Conservation (phyloP, 2,329 filamentous ascomycete genomes). For the Diaporthe helianthi region DNA sequence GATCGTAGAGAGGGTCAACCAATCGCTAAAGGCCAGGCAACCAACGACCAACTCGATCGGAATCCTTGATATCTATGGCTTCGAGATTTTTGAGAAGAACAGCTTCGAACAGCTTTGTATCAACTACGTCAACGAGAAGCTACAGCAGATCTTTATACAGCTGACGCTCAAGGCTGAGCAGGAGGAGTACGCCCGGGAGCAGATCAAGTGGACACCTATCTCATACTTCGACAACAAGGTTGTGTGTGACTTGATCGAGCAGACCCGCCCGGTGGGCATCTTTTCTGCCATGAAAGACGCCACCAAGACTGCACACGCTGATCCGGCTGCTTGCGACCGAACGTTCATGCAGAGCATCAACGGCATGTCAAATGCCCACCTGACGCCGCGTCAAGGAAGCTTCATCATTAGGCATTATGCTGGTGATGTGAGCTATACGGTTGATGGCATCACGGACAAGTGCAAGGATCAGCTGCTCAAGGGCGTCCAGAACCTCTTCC, state of each 20-base stretch:
- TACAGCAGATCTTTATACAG: slow-evolving; percentile 99
- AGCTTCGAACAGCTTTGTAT: slow-evolving; percentile 99
- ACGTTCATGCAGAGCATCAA: slow-evolving; percentile 95
- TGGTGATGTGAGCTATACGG: slow-evolving; percentile 92
- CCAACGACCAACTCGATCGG: slow-evolving; percentile 84
- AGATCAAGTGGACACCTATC: slow-evolving; percentile 99
- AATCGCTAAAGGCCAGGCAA: slow-evolving; percentile 81
- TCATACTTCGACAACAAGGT: slow-evolving; percentile 99
- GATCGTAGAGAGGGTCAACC: slow-evolving; percentile 93
- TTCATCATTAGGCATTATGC: slow-evolving; percentile 99
- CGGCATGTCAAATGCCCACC: slow-evolving; percentile 88
- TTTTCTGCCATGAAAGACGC: slow-evolving; percentile 98
- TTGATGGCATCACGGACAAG: slow-evolving; percentile 98
- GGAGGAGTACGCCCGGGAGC: slow-evolving; percentile 93
- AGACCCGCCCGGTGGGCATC: slow-evolving; percentile 85
- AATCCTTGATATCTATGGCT: slow-evolving; percentile 98
- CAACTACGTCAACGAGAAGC: slow-evolving; percentile 99
- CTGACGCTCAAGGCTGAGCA: slow-evolving; percentile 95
- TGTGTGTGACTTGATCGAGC: slow-evolving; percentile 95
- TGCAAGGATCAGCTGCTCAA: slow-evolving; percentile 98
- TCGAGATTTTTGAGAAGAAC: slow-evolving; percentile 99
- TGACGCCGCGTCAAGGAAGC: slow-evolving; percentile 89
- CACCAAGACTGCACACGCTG: slow-evolving; percentile 96
- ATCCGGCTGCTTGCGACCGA: slow-evolving; percentile 90
- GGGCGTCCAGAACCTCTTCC: slow-evolving; percentile 87